Percentiles rank a stretch among this genome's conserved stretches.
phyloP scores from a whole-genome alignment of 2,329 filamentous ascomycete species.

The Colletotrichum costaricense region DNA sequence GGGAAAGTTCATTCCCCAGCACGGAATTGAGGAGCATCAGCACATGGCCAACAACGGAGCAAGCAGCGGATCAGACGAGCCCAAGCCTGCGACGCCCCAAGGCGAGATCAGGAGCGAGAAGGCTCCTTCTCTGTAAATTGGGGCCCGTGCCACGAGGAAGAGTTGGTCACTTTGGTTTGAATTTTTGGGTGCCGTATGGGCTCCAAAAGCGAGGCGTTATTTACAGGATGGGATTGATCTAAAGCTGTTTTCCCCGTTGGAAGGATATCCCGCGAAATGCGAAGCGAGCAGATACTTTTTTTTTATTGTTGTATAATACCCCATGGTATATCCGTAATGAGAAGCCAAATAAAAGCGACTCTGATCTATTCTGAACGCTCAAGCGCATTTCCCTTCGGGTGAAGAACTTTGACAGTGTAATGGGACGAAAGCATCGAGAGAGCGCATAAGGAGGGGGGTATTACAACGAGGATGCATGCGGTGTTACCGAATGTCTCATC shows the following conservation, averaged over 20 bases:
- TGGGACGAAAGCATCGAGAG: not conserved
- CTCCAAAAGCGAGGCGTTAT: conserved; percentile 31
- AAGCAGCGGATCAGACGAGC: conserved; percentile 34
- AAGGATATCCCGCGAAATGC: conserved; percentile 34
- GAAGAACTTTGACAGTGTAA: not conserved
- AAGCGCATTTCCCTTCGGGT: no score
- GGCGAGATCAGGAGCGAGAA: conserved; percentile 34
- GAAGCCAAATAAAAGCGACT: conserved; percentile 19
- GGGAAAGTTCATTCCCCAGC: conserved; percentile 72
- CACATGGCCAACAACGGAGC: conserved; percentile 45
- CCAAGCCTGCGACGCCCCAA: conserved; percentile 21
- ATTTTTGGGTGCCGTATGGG: conserved; percentile 4
- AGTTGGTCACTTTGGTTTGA: conserved; percentile 20
- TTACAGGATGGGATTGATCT: conserved; percentile 29
- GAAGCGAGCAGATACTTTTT: conserved; percentile 22
- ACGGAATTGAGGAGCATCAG: conserved; percentile 77
- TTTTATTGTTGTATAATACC: conserved; percentile 31
- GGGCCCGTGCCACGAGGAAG: conserved; percentile 3
- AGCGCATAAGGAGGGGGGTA: not conserved
- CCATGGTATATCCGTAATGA: conserved; percentile 20
- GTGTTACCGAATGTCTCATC: conserved; percentile 21
- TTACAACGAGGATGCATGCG: not conserved
- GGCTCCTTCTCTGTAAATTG: conserved; percentile 18
- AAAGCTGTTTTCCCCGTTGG: conserved; percentile 6
- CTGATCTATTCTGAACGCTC: not conserved